Evolutionary conservation across 1,284 basidiomycete species (phyloP).

Genomic region (Filobasidium uniguttulatum): DNA sequence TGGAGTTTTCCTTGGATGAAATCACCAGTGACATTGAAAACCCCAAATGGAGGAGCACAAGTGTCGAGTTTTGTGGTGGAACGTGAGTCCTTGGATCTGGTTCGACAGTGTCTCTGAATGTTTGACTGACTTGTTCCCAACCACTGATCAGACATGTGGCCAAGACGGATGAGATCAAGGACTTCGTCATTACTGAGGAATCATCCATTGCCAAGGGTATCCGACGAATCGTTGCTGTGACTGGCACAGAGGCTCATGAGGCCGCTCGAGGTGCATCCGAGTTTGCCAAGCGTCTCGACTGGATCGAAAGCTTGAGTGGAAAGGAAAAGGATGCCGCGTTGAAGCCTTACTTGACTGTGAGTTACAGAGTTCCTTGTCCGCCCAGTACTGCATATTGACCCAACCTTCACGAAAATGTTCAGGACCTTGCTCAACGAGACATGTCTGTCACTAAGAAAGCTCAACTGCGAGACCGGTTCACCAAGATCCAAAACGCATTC

Average conservation of each 20-base stretch:
- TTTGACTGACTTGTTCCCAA: neutral
- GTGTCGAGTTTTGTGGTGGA: constrained; percentile 95
- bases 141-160: constrained; percentile 57
- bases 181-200: constrained; percentile 88
- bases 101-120: neutral
- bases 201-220: constrained; percentile 97
- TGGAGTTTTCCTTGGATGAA: constrained; percentile 76
- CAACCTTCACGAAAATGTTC: too few species aligned
- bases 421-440: constrained; percentile 81
- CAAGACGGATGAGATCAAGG: constrained; percentile 90
- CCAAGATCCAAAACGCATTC: constrained; percentile 61
- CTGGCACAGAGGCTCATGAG: constrained; percentile 79
- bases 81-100: constrained; percentile 52
- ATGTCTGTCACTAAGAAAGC: constrained; percentile 77
- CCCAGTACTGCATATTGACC: neutral
- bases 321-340: constrained; percentile 73
- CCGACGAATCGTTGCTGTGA: constrained; percentile 83
- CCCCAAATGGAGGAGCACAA: constrained; percentile 76
- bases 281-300: constrained; percentile 52
- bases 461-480: constrained; percentile 61
- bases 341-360: constrained; percentile 64
- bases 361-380: constrained; percentile 25
- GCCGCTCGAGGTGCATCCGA: constrained; percentile 58
- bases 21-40: constrained; percentile 74
- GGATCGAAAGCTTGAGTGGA: constrained; percentile 51